Conservation (phyloP, 129 eudicot genomes). For the Chrysanthemum makinoi region DNA sequence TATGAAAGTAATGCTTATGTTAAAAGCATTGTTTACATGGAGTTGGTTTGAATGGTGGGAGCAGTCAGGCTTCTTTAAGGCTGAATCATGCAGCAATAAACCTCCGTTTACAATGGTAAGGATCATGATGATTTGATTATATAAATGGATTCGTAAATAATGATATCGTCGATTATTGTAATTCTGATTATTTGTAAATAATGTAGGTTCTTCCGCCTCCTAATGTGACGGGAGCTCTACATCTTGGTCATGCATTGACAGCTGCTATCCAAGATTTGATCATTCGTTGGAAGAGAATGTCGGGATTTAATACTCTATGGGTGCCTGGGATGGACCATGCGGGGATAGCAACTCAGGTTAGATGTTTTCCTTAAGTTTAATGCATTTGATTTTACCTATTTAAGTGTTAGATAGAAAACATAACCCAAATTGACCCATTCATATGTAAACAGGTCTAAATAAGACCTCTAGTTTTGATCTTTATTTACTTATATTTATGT, state of each 20-base stretch:
- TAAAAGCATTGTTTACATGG: too few species aligned
- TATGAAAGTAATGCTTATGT: too few species aligned
- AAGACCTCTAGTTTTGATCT: neutral
- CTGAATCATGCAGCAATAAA: conserved; percentile 75
- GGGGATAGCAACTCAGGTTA: conserved; percentile 98
- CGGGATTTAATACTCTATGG: conserved; percentile 89
- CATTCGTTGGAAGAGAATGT: conserved; percentile 93
- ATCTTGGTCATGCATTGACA: conserved; percentile 93
- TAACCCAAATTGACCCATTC: neutral
- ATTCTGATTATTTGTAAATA: neutral
- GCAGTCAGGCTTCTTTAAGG: conserved; percentile 72
- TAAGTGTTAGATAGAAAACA: neutral
- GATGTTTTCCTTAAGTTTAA: neutral
- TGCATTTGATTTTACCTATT: too few species aligned
- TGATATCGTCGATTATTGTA: neutral
- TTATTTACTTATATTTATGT: neutral
- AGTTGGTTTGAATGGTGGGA: conserved; percentile 76
- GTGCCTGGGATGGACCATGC: conserved; percentile 99
- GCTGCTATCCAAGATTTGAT: conserved; percentile 91
- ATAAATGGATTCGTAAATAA: neutral
- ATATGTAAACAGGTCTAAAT: neutral
- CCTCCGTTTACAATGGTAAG: conserved; percentile 83
- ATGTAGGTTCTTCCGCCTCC: conserved; percentile 98
- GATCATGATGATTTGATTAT: conserved; percentile 14
- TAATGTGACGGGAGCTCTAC: conserved; percentile 95